Percentiles rank a stretch among this genome's conserved stretches.
Conservation (phyloP, 2,329 filamentous ascomycete genomes). For the Colletotrichum sp. region DNA sequence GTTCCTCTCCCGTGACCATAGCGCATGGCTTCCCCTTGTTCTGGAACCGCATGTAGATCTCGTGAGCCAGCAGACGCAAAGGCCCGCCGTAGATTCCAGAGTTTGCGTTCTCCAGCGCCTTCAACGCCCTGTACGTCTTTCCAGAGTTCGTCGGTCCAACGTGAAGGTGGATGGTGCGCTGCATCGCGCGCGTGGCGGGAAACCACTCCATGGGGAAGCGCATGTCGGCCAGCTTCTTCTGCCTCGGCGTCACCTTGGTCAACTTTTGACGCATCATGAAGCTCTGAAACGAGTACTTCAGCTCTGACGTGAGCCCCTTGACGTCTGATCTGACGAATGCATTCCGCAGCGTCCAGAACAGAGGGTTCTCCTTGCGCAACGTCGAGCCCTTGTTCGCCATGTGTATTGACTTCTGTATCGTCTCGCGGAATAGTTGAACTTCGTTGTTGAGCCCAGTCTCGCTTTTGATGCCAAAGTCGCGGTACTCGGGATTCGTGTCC, state of each 20-base stretch:
- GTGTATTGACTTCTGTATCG: slow-evolving; percentile 49
- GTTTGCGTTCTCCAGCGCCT: slow-evolving; percentile 78
- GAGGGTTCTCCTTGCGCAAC: slow-evolving; percentile 50
- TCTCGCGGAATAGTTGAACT: slow-evolving; percentile 47
- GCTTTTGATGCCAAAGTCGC: slow-evolving; percentile 26
- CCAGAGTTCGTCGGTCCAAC: slow-evolving; percentile 98
- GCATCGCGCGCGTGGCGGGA: slow-evolving; percentile 78
- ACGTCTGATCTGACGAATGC: slow-evolving; percentile 62
- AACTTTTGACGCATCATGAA: slow-evolving; percentile 65
- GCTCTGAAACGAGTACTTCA: slow-evolving; percentile 73
- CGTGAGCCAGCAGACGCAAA: slow-evolving; percentile 85
- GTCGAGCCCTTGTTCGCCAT: slow-evolving; percentile 45
- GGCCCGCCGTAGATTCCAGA: slow-evolving; percentile 91
- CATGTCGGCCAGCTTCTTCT: slow-evolving; percentile 76
- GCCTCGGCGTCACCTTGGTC: slow-evolving; percentile 59
- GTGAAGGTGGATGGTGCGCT: slow-evolving; percentile 87
- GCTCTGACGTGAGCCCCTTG: slow-evolving; percentile 55
- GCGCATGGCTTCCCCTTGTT: slow-evolving; percentile 79
- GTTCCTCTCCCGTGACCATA: slow-evolving; percentile 90
- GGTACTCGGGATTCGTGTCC: slow-evolving; percentile 13
- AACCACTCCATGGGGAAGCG: slow-evolving; percentile 94
- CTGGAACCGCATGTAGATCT: slow-evolving; percentile 88
- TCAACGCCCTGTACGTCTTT: slow-evolving; percentile 93
- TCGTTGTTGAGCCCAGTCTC: slow-evolving; percentile 50
- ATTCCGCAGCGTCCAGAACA: slow-evolving; percentile 64